Conservation (phyloP, 768 basidiomycete genomes). For the Collybia mongolica region DNA sequence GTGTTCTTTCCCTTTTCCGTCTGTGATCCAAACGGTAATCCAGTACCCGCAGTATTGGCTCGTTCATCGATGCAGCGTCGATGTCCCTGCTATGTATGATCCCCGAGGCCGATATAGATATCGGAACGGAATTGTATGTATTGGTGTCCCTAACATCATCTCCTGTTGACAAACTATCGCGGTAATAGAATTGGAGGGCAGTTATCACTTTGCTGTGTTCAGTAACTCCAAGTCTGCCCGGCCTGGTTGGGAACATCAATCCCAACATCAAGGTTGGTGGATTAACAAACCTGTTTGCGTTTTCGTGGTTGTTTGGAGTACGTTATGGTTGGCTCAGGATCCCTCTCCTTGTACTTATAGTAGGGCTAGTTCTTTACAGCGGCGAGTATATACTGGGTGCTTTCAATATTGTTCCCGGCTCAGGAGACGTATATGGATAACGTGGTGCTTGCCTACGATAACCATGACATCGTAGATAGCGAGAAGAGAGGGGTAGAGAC, state of each 20-base stretch:
- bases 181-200: conserved; percentile 79
- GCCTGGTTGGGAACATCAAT: conserved; percentile 76
- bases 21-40: not conserved
- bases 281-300: conserved; percentile 56
- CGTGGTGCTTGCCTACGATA: conserved; percentile 29
- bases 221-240: conserved; percentile 72
- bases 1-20: conserved; percentile 10
- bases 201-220: conserved; percentile 64
- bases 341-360: not conserved
- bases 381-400: conserved; percentile 28
- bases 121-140: conserved; percentile 65
- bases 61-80: conserved; percentile 66
- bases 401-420: conserved; percentile 41
- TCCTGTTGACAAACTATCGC: not conserved
- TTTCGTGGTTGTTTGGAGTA: conserved; percentile 79
- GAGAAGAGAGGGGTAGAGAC: too few relatives aligned
- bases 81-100: conserved; percentile 84
- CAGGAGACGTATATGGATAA: conserved; percentile 38
- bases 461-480: too few relatives aligned
- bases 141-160: not conserved
- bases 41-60: conserved; percentile 65
- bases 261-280: conserved; percentile 59
- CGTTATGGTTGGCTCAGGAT: conserved; percentile 17
- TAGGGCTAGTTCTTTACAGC: conserved; percentile 36
- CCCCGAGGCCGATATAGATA: conserved; percentile 81